Evolutionary conservation across 2,329 filamentous ascomycete species (phyloP).

Genomic region (Venturia effusa): DNA sequence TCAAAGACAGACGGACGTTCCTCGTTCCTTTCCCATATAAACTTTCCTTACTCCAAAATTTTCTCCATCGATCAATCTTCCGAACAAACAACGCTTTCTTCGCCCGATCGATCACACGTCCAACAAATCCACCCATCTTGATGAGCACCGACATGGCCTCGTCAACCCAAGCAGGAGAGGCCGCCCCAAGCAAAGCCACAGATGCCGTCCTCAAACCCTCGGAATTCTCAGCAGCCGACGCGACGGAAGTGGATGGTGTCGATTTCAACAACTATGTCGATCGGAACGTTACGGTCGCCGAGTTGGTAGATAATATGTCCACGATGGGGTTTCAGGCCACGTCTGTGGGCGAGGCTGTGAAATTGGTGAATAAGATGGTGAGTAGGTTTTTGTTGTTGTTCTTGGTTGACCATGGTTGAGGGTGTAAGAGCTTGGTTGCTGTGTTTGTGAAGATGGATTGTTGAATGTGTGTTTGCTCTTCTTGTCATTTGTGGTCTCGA

Average conservation of each 20-base stretch:
- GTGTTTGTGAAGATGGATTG: too few relatives aligned
- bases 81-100: neutral
- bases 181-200: slow-evolving; percentile 32
- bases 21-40: neutral
- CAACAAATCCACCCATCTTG: neutral
- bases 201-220: slow-evolving; percentile 80
- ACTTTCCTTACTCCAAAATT: neutral
- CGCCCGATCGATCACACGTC: neutral
- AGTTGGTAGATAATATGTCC: slow-evolving; percentile 71
- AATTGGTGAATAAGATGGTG: slow-evolving; percentile 95
- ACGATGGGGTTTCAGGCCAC: slow-evolving; percentile 79
- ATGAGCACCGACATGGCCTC: neutral
- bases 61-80: neutral
- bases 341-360: slow-evolving; percentile 73
- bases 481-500: too few relatives aligned
- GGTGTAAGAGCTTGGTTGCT: neutral
- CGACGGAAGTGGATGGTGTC: slow-evolving; percentile 77
- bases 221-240: slow-evolving; percentile 64
- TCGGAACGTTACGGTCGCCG: slow-evolving; percentile 69
- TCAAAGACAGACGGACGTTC: neutral
- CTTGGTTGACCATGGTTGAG: too few relatives aligned
- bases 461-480: too few relatives aligned
- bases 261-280: slow-evolving; percentile 79
- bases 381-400: slow-evolving; percentile 7
- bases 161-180: neutral